Evolutionary conservation across 2,329 filamentous ascomycete genomes (phyloP).

Genomic region (Beauveria sp.): DNA sequence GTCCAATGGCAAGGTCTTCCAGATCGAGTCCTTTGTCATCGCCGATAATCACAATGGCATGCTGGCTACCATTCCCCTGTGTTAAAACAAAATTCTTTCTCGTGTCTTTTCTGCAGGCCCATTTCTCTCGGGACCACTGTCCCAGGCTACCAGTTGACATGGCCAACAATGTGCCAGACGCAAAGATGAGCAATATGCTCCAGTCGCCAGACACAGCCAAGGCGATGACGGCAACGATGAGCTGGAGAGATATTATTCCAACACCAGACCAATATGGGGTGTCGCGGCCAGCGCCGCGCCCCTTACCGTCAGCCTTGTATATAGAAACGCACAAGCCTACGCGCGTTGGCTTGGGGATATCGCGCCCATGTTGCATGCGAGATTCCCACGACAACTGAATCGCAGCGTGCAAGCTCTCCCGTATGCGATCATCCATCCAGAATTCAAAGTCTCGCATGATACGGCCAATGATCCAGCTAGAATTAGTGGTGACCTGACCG

Average conservation of each 20-base stretch:
- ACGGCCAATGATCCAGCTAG: constrained; percentile 35
- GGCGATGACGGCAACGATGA: not conserved
- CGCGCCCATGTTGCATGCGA: too few relatives aligned
- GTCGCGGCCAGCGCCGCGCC: not conserved
- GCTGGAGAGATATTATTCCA: not conserved
- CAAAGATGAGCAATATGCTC: not conserved
- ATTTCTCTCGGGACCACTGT: not conserved
- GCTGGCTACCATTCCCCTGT: constrained; percentile 27
- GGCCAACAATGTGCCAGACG: not conserved
- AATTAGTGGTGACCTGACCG: constrained; percentile 30
- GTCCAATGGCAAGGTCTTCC: constrained; percentile 31
- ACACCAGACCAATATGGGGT: not conserved
- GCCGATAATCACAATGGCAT: constrained; percentile 32
- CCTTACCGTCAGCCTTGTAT: not conserved
- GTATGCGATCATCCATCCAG: not conserved
- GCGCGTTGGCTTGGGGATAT: not conserved
- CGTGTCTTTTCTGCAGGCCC: not conserved
- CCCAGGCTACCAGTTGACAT: not conserved
- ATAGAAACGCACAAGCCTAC: not conserved
- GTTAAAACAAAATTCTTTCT: not conserved
- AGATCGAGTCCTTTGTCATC: constrained; percentile 29
- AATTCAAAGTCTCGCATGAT: constrained; percentile 31
- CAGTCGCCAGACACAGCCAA: not conserved
- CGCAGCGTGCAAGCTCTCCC: too few relatives aligned
- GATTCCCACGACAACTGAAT: too few relatives aligned